Evolutionary conservation across 768 basidiomycete species (phyloP), one percentile per base, ranked within the genome.

Genomic region (Leccinum longicurvipes): DNA sequence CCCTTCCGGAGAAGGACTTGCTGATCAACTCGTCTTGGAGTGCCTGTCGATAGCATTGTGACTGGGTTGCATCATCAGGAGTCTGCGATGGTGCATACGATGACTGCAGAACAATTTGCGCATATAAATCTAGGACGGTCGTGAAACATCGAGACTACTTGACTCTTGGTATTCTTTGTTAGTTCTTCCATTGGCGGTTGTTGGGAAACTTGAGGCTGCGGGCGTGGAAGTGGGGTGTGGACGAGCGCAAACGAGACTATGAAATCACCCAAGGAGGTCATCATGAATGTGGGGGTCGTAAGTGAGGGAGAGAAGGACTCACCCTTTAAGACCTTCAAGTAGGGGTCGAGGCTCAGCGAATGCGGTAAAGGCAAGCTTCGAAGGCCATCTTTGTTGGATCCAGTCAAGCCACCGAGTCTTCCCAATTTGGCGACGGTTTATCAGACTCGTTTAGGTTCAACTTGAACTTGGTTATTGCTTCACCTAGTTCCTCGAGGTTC

Each of bases 1-100:
- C 91, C 63, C 91, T 75, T 6, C 90, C 90, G 25, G 89, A 86
- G 73, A 93, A 93, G 0, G 88, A 75, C 66, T 92, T 93, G 75
- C 87, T 90, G 57, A 93, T 89, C 21, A 91, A 71, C 62, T 92
- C 90, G 60, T 93, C 91, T 68, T 92, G 89, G 15, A 93, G 76
- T 21, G 85, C 81, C 89, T 91, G 56, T 58, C 31, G 47, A 50
- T 23, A 41, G 14, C 10, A 29, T 10, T 29, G 27, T 47, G 36
- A 53, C 28, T 19, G 32, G 23, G 42, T 45, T 32, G 50, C 41
- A 21, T 24, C 25, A 17, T 51, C 27, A 17, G 46, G 47, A 42
- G 45, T 7, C 17, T 51, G 39, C 17, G 32, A 55, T 11, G 17
- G 46, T 32, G 73, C 86, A 51, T 51, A 89, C 89, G 50, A 92